Conservation (phyloP, 495 filamentous ascomycete species). For the Aspergillus campestris region DNA sequence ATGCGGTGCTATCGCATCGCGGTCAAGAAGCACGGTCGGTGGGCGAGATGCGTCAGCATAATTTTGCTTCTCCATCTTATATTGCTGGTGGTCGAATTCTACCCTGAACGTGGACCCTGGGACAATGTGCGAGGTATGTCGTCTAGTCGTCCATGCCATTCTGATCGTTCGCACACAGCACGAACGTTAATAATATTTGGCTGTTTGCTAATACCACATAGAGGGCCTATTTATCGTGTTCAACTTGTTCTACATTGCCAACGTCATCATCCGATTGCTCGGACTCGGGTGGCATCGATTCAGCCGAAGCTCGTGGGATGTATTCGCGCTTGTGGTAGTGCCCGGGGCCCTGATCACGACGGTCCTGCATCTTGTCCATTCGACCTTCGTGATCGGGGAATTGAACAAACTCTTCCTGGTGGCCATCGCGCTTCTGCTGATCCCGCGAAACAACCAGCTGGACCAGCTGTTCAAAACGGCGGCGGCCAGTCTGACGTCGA, state of each 20-base stretch:
- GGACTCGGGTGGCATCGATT: constrained; percentile 93
- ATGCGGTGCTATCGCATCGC: constrained; percentile 92
- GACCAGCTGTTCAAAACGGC: constrained; percentile 99
- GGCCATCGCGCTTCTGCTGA: constrained; percentile 81
- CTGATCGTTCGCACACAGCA: too few relatives aligned
- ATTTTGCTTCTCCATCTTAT: constrained; percentile 77
- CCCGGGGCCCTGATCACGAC: constrained; percentile 74
- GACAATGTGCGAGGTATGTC: constrained; percentile 48
- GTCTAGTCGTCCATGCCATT: not conserved
- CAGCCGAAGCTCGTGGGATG: constrained; percentile 87
- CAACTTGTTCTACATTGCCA: constrained; percentile 75
- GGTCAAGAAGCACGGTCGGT: constrained; percentile 87
- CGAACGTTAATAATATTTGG: too few relatives aligned
- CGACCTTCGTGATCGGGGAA: constrained; percentile 55
- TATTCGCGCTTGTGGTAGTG: constrained; percentile 81
- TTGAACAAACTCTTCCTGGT: constrained; percentile 93
- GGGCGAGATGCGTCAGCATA: constrained; percentile 73
- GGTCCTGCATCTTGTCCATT: constrained; percentile 51
- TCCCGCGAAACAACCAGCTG: constrained; percentile 92
- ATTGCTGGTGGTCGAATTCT: constrained; percentile 78
- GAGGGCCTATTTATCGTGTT: constrained; percentile 75
- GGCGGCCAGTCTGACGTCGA: constrained; percentile 84
- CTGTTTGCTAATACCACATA: constrained; percentile 1
- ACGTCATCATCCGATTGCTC: constrained; percentile 75
- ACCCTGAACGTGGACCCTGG: constrained; percentile 61